Evolutionary conservation across 129 eudicot species (phyloP).

Genomic region (Oenanthe sinensis): DNA sequence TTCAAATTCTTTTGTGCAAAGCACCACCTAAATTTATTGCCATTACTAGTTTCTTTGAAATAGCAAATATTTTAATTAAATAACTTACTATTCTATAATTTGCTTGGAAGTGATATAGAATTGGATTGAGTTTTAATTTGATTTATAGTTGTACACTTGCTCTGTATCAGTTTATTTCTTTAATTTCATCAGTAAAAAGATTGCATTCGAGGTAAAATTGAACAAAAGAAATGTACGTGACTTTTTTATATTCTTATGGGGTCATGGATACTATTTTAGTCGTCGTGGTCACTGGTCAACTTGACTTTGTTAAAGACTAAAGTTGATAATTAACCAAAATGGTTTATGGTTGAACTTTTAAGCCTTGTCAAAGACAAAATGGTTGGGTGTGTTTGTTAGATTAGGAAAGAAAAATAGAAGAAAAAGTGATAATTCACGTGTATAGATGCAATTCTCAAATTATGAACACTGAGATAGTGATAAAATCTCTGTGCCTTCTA

Average conservation of each 20-base stretch:
- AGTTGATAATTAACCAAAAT: too few relatives aligned
- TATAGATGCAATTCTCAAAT: not conserved
- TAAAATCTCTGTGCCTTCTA: too few relatives aligned
- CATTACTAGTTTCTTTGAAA: not conserved
- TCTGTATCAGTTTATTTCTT: not conserved
- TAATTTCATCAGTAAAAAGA: not conserved
- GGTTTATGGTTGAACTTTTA: too few relatives aligned
- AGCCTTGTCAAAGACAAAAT: too few relatives aligned
- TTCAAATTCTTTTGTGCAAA: not conserved
- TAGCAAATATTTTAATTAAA: not conserved
- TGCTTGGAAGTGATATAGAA: not conserved
- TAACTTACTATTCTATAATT: not conserved
- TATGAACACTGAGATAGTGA: too few relatives aligned
- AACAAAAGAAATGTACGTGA: not conserved
- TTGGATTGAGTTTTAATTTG: not conserved
- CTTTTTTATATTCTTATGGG: not conserved
- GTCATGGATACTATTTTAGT: not conserved
- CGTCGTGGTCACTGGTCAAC: not conserved
- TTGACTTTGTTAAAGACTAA: not conserved
- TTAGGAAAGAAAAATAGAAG: too few relatives aligned
- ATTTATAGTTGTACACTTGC: not conserved
- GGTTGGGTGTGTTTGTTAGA: too few relatives aligned
- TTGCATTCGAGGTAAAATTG: not conserved
- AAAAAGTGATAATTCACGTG: not conserved
- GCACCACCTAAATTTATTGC: not conserved